Conservation (phyloP, 2,329 filamentous ascomycete genomes). For the Ophiostoma ips region DNA sequence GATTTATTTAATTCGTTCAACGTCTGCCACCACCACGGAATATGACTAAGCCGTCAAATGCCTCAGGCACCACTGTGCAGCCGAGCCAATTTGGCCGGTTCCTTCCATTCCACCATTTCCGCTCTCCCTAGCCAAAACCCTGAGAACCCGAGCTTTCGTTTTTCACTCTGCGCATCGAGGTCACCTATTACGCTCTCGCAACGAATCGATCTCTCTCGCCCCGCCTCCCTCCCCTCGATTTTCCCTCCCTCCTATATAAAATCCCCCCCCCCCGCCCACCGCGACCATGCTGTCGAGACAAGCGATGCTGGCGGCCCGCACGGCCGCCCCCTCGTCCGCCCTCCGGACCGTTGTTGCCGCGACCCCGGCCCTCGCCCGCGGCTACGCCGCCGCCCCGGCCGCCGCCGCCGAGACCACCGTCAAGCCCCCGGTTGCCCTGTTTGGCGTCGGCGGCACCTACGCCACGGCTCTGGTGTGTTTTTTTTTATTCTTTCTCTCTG, state of each 20-base stretch:
- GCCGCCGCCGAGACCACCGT: constrained; percentile 52
- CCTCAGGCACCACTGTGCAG: constrained; percentile 7
- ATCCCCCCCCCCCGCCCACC: constrained; percentile 10
- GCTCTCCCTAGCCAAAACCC: constrained; percentile 14
- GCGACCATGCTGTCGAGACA: constrained; percentile 46
- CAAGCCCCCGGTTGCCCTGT: constrained; percentile 82
- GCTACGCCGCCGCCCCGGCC: constrained; percentile 60
- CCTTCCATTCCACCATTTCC: constrained; percentile 10
- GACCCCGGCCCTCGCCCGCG: constrained; percentile 67
- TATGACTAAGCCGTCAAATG: not conserved
- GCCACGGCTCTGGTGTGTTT: constrained; percentile 86
- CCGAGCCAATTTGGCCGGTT: constrained; percentile 9
- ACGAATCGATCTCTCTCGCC: constrained; percentile 14
- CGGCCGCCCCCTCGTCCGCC: constrained; percentile 34
- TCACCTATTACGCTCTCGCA: too few species aligned
- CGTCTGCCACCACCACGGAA: too few species aligned
- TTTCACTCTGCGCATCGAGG: constrained; percentile 5
- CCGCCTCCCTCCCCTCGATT: constrained; percentile 10
- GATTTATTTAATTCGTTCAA: not conserved
- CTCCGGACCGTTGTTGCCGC: constrained; percentile 41
- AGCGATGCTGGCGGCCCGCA: constrained; percentile 35
- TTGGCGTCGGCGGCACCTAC: constrained; percentile 95
- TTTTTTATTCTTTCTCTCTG: not conserved
- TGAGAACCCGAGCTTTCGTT: constrained; percentile 12
- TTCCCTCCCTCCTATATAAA: not conserved